Evolutionary conservation across 2,329 filamentous ascomycete species (phyloP), one percentile per base, ranked within the genome.

Genomic region (Cyphellophora attinorum): DNA sequence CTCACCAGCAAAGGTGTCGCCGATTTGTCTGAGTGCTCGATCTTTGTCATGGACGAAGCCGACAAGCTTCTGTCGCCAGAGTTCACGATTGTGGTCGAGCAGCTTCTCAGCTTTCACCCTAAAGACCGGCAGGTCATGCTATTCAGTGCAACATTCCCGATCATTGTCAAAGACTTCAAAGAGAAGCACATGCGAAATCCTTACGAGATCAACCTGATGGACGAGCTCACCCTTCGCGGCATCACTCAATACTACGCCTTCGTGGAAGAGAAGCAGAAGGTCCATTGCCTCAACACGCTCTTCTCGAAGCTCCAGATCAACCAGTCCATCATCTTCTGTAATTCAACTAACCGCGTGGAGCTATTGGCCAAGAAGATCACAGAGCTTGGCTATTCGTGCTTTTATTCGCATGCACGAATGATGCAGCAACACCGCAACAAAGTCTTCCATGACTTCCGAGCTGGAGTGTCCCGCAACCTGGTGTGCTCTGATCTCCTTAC

Each of bases 251-350:
- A 96, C 67, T 98, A 98, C 56, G 91, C 91, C 27, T 98, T 96
- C 50, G 93, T 98, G 34, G 91, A 98, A 62, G 91, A 98, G 65
- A 95, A 95, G 67, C 85, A 95, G 58, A 98, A 98, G 66, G 91
- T 98, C 13, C 93, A 98, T 65, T 98, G 91, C 60, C 67, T 98
- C 47, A 98, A 98, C 68, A 98, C 91, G 1, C 79, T 98, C 45
- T 98, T 98, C 70, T 95, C 88, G 50, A 94, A 95, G 64, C 77
- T 98, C 11, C 89, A 98, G 63, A 98, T 98, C 67, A 98, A 98
- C 65, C 91, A 98, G 68, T 98, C 93, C 44, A 98, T 98, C 67
- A 98, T 98, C 58, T 98, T 98, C 68, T 98, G 91, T 67, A 98
- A 98, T 64, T 98, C 91, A 27, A 98, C 91, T 35, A 96, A 96